phyloP scores from a whole-genome alignment of 2,329 filamentous ascomycete species.

The Coniochaeta sp. region DNA sequence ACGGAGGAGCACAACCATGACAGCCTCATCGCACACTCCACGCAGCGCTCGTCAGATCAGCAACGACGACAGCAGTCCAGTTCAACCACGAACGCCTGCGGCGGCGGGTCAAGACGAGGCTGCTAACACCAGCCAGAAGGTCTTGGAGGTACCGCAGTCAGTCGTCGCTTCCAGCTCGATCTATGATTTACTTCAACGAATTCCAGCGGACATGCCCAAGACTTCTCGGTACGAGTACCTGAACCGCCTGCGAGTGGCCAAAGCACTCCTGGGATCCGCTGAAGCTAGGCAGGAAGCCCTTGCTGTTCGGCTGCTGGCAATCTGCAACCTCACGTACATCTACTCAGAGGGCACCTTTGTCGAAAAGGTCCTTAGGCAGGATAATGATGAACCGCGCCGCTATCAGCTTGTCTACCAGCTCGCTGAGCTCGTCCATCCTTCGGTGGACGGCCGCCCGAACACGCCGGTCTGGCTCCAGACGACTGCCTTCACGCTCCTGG shows the following conservation, averaged over 20 bases:
- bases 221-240: slow-evolving; percentile 77
- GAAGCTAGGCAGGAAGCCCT: slow-evolving; percentile 69
- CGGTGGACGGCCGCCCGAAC: slow-evolving; percentile 57
- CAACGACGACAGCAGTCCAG: slow-evolving; percentile 30
- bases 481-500: slow-evolving; percentile 71
- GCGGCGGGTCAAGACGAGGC: slow-evolving; percentile 30
- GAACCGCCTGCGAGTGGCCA: slow-evolving; percentile 75
- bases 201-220: slow-evolving; percentile 60
- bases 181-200: slow-evolving; percentile 48
- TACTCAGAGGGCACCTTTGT: slow-evolving; percentile 77
- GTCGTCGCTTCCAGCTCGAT: slow-evolving; percentile 45
- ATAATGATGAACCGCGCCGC: slow-evolving; percentile 81
- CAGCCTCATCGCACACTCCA: slow-evolving; percentile 29
- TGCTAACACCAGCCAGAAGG: slow-evolving; percentile 41
- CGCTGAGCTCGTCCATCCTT: slow-evolving; percentile 82
- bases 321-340: slow-evolving; percentile 88
- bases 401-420: slow-evolving; percentile 90
- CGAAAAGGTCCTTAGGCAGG: slow-evolving; percentile 78
- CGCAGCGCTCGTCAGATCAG: slow-evolving; percentile 17
- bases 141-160: slow-evolving; percentile 58
- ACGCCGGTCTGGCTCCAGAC: slow-evolving; percentile 76
- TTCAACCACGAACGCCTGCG: slow-evolving; percentile 27
- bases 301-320: slow-evolving; percentile 73
- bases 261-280: slow-evolving; percentile 62
- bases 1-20: slow-evolving; percentile 58